Base-by-base conservation (phyloP, 2,329 filamentous ascomycete species). In the Trichoderma breve region DNA sequence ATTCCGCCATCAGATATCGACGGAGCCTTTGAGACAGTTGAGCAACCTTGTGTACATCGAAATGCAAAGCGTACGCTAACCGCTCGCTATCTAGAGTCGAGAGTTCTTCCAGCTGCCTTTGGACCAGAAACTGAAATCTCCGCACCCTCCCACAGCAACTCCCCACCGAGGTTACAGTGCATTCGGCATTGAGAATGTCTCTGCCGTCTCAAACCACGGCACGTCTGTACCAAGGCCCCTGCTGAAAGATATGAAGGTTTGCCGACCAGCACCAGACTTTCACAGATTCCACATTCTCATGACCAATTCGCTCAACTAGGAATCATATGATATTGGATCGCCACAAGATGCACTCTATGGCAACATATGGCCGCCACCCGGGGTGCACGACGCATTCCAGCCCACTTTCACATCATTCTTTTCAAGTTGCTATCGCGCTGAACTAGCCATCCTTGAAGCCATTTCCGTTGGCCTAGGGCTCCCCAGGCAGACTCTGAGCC, bases 241-340 rank as follows among this genome's bases (percentile, higher is more conserved):
- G 26, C 58, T 70, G 2, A 70, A 70, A 30, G 68, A 70, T 47
- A 70, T 70, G 68, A 70, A 70, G 68, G 68, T 70, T 64, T 63
- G 32, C n/a, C 14, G 12, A 5, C 36, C 2, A 18, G 15, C n/a
- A 30, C 32, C 21, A 9, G 15, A 9, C 39, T 63, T 62, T 43
- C 15, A 15, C 15, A 30, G 6, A 34, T 15, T 36, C 32, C 39
- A 24, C 24, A 39, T 6, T 1, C 43, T 47, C 14, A 62, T 62
- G 5, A 62, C n/a, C 34, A 62, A 62, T 39, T 39, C 21, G 34
- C 6, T 12, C 7, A 6, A 39, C 21, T 62, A 70, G 68, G 68
- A 70, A n/a, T 70, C 68, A 1, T 70, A 70, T 32, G 68, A 70
- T 14, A 70, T 70, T 55, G 68, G 68, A 21, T 70, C 68, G 6